Base-by-base conservation (phyloP, 2,329 filamentous ascomycete species). In the Fonsecaea pedrosoi region DNA sequence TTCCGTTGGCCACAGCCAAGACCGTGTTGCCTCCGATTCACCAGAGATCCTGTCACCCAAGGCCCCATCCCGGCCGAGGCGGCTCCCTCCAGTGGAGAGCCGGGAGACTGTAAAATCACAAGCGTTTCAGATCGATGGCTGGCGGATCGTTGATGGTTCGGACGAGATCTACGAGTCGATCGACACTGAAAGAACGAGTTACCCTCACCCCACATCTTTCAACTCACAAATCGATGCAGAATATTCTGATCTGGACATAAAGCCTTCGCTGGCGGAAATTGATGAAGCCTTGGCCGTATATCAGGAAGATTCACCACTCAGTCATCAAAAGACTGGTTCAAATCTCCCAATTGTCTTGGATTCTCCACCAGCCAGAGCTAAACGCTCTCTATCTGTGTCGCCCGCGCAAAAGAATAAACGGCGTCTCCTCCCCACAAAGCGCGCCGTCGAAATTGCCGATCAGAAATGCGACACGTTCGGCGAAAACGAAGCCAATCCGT, bases 71-170 rank as follows among this genome's bases (percentile, higher is more conserved):
- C n/a, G 25, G 9, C 35, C 42, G 38, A 38, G 54, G 34, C 56
- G 62, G 3, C 65, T 70, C 32, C 68, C 65, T 32, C 65, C 65
- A 32, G 38, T 68, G 25, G 65, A 70, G 38, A 68, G 68, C 54
- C 56, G 62, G 8, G 59, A 68, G 42, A 54, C 60, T 10, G 57
- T 70, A 6, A 59, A 30, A 55, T 21, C 42, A 25, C 54, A 70
- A 53, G 56, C 54, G 18, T 35, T 50, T 34, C 13, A 10, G 9
- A 18, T 70, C 15, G 10, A 34, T 15, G 21, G 21, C 12, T 70
- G 68, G 68, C 40, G 15, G 8, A 21, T 61, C 3, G 40, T 66
- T 9, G 68, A 70, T 53, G 18, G 2, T 7, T 38, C 42, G 13
- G 63, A 64, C 21, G 58, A 67, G n/a, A 54, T 69, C 35, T 65